Base-by-base conservation (phyloP, 495 filamentous ascomycete genomes). In the Neurospora discreta region DNA sequence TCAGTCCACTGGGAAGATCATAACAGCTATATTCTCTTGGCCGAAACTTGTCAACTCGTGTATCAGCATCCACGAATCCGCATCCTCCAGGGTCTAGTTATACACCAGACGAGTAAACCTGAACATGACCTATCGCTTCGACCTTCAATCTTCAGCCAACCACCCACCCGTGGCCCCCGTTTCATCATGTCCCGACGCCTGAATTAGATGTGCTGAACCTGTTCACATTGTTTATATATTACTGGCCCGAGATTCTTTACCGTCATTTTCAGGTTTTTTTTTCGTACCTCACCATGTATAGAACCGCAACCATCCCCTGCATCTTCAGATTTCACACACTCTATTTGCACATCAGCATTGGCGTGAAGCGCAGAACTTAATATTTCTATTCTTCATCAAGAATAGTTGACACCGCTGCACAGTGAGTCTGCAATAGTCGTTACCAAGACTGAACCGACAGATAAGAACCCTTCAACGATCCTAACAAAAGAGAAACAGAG, bases 41-140 rank as follows among this genome's bases (percentile, higher is more conserved):
- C 87, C 5, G 88, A 92, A 75, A 88, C 33, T 95, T 13, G 83
- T 87, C 73, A 92, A 95, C 75, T 93, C 90, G 10, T 92, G 92
- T 15, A 91, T 91, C 9, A 92, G 92, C 20, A 89, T 95, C 68
- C 86, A 89, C 0, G 82, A 87, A 13, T 73, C 84, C 44, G 82
- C 89, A 4, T 87, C 90, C 11, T 80, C 88, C 52, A 13, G n/a
- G 44, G 33, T 36, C 33, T n/a, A n/a, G n/a, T 11, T n/a, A 44
- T 20, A 44, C 18, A 18, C 43, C 43, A 44, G 43, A 44, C 43
- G 43, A 44, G 8, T 44, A 44, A n/a, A n/a, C n/a, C n/a, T n/a
- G 43, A 44, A 44, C 43, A 46, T 46, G 44, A 20, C 23, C 44
- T 46, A n/a, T 13, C 9, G 13, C 44, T 13, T 46, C n/a, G 1